A percentile compares a stretch with the other conserved stretches of the same genome.
These are phyloP conservation scores for Flaveria sonorensis DNA, from an alignment of 129 eudicot species.

Conservation along the genomic window DNA sequence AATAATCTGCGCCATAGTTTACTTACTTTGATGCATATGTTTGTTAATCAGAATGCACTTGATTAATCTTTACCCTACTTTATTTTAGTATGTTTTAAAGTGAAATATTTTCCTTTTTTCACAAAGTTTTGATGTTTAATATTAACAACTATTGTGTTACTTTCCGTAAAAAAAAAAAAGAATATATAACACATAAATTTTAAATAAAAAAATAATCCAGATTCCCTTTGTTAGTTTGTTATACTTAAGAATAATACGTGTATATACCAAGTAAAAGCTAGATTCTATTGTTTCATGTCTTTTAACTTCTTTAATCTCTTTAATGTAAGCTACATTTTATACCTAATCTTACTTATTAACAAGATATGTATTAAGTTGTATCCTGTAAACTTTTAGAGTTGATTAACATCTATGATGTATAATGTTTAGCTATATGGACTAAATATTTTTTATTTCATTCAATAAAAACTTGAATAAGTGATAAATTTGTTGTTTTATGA, in stretches of 20 bases:
- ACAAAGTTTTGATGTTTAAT: slow-evolving; percentile 5
- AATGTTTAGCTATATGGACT: too few relatives aligned
- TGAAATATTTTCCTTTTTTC: slow-evolving; percentile 20
- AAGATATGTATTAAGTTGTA: too few relatives aligned
- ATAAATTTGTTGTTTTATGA: too few relatives aligned
- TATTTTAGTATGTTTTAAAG: slow-evolving; percentile 25
- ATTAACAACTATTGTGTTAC: slow-evolving; percentile 2
- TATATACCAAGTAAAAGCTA: neutral
- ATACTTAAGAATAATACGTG: neutral
- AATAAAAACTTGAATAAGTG: too few relatives aligned
- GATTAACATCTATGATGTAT: too few relatives aligned
- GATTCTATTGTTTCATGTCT: neutral
- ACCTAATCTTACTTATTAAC: too few relatives aligned
- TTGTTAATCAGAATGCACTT: slow-evolving; percentile 45
- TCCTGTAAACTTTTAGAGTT: too few relatives aligned
- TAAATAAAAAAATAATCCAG: neutral
- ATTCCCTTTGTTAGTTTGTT: neutral
- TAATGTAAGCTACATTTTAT: too few relatives aligned
- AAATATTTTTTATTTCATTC: too few relatives aligned
- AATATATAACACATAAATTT: neutral
- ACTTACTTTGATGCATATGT: slow-evolving; percentile 44
- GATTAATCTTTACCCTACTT: slow-evolving; percentile 37
- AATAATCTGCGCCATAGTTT: slow-evolving; percentile 29
- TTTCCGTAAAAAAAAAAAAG: neutral
- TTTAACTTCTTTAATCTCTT: too few relatives aligned